Base-by-base conservation (phyloP, 192 early-diverging fungal species). In the Coemansia sp. region DNA sequence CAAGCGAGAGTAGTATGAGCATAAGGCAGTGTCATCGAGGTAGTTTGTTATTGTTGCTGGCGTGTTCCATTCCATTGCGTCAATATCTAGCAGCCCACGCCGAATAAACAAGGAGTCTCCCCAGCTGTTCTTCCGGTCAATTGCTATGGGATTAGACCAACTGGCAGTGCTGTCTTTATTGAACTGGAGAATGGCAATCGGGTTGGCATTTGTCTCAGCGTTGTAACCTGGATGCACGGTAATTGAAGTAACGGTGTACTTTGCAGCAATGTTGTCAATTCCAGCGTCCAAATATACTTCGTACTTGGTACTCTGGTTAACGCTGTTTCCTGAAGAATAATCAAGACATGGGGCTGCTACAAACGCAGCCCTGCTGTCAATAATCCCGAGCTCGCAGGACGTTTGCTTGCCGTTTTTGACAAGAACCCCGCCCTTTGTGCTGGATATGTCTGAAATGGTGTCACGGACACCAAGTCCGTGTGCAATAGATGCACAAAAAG, bases 371-470 rank as follows among this genome's bases (percentile, higher is more conserved):
- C 19, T 56, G 54, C 57, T 60, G 12, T 67, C 66, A 13, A 67
- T 60, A 4, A 67, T 57, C 21, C 56, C 56, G 9, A 67, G 56
- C 56, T 67, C 66, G 32, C 66, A 67, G 5, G 66, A 67, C 1
- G 45, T 67, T 2, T 58, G 66, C 11, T 67, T 67, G 11, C 66
- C 66, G n/a, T 67, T 59, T 59, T 59, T 59, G 13, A 59, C 18
- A 41, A 59, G 57, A 6, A 59, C 16, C 6, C 57, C 57, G 39
- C 57, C 57, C 12, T 59, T 59, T 4, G 57, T 59, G n/a, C 9
- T 59, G 2, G 57, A 39, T 8, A 59, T 41, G n/a, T 59, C 39
- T 8, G 57, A 59, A 8, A 15, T 13, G 12, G 39, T 59, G n/a
- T 59, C 18, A 16, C 57, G 57, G 42, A 59, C 38, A 16, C 12